A percentile compares a stretch with the other conserved stretches of the same genome.
Evolutionary conservation across 2,329 filamentous ascomycete species (phyloP).

Genomic region (Penicillium digitatum): DNA sequence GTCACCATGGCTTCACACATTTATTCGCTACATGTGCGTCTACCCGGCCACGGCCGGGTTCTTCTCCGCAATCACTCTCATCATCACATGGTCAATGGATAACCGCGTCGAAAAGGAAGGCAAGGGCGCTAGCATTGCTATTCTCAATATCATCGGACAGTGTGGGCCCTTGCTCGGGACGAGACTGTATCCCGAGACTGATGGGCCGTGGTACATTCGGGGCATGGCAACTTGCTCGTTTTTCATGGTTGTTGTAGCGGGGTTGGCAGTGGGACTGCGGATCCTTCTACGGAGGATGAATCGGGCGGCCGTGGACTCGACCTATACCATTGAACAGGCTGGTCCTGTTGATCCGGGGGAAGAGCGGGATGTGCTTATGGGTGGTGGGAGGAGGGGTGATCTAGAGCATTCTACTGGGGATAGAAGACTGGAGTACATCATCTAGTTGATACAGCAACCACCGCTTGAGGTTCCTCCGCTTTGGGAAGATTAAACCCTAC

Average conservation of each 20-base stretch:
- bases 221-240: slow-evolving; percentile 62
- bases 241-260: slow-evolving; percentile 60
- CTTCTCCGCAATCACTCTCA: slow-evolving; percentile 76
- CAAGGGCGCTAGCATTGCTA: slow-evolving; percentile 71
- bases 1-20: slow-evolving; percentile 31
- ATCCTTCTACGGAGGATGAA: slow-evolving; percentile 54
- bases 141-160: slow-evolving; percentile 79
- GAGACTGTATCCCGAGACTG: slow-evolving; percentile 56
- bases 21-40: slow-evolving; percentile 65
- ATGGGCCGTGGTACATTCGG: slow-evolving; percentile 58
- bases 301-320: slow-evolving; percentile 5
- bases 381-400: slow-evolving; percentile 19
- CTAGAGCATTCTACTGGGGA: slow-evolving; percentile 19
- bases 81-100: slow-evolving; percentile 85
- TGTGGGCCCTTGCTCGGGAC: slow-evolving; percentile 70
- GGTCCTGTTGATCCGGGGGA: slow-evolving; percentile 19
- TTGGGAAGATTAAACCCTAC: background rate
- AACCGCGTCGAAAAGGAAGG: slow-evolving; percentile 68
- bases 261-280: slow-evolving; percentile 54
- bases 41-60: slow-evolving; percentile 78
- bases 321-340: slow-evolving; percentile 5
- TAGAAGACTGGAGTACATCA: slow-evolving; percentile 28
- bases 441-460: slow-evolving; percentile 6
- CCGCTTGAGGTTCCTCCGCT: background rate
- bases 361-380: slow-evolving; percentile 32